phyloP scores from a whole-genome alignment of 352 stramenopile species.

The Pythium myriotylum region DNA sequence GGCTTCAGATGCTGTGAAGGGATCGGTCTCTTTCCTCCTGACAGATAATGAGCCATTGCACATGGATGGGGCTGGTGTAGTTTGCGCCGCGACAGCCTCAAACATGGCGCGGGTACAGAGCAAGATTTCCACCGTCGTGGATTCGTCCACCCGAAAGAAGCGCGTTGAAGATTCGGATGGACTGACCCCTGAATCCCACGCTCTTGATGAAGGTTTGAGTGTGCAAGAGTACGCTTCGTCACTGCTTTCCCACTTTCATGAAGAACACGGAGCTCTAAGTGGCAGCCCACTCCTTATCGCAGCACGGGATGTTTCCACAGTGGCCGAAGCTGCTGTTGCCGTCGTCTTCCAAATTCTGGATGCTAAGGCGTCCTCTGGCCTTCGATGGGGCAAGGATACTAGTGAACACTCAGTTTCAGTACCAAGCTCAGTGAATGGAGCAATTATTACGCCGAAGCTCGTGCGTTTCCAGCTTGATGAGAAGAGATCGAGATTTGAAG shows the following conservation, averaged over 20 bases:
- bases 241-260: conserved; percentile 62
- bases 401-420: conserved; percentile 24
- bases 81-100: conserved; percentile 68
- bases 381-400: conserved; percentile 69
- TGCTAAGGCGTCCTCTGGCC: conserved; percentile 75
- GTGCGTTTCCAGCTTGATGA: conserved; percentile 86
- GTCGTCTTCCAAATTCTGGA: conserved; percentile 79
- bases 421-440: conserved; percentile 4
- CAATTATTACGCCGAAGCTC: conserved; percentile 75
- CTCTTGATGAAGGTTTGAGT: conserved; percentile 28
- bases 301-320: conserved; percentile 39
- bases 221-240: conserved; percentile 65
- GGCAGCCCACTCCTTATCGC: conserved; percentile 43
- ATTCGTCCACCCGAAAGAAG: conserved; percentile 22
- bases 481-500: conserved; percentile 58
- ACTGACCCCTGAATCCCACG: conserved; percentile 37
- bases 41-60: conserved; percentile 42
- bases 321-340: conserved; percentile 62
- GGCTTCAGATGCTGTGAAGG: conserved; percentile 51
- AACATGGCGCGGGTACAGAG: conserved; percentile 67
- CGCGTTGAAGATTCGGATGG: conserved; percentile 45
- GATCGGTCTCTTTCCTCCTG: conserved; percentile 74
- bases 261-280: conserved; percentile 23
- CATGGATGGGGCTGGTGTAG: conserved; percentile 34
- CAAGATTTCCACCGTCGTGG: not conserved